Evolutionary conservation across 139 green algal species (phyloP), one percentile per base, ranked within the genome.

Genomic region (Choricystis sp.): DNA sequence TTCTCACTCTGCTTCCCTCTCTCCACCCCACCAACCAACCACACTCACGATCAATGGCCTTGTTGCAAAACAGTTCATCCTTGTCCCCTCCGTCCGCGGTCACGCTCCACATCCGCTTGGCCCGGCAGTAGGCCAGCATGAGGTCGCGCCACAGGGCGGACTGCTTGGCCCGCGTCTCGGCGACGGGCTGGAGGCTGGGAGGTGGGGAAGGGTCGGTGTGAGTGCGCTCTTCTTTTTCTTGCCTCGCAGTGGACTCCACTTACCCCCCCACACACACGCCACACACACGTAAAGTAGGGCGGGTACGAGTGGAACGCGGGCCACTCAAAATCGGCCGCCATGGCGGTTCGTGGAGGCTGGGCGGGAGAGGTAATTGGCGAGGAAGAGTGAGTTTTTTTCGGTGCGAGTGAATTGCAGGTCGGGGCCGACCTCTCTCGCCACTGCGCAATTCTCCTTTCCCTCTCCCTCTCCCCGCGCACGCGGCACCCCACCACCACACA

Each of bases 101-200:
- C 1, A 93, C 49, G 4, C 81, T 57, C 30, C 69, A 86, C 0
- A 82, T 65, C 77, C 83, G 75, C 58, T 81, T 65, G 49, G 85
- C 71, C 29, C 71, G 70, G 65, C 86, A 94, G 64, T 85, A 94
- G 0, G 62, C 61, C 0, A 90, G 68, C 5, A 94, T 84, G 0
- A 94, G 72, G 26, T 79, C 74, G 24, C 72, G 68, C 86, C 86
- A 94, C 26, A 89, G 66, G 5, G 63, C 65, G 27, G 70, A 70
- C 72, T 94, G 86, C 68, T 85, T 92, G 25, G 87, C 70, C 57
- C 79, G 62, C 16, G 85, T 90, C 69, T 94, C 86, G 65, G 87
- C 79, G 19, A 94, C 75, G 0, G 86, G 85, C 69, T 94, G 86
- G 4, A 88, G 65, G 24, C 84, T 94, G 82, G 9, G 56, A 23